Percentiles rank a stretch among this genome's conserved stretches.
These are phyloP conservation scores for Paracorniculantispora psalliotae DNA, from an alignment of 2,329 filamentous ascomycete species.

Conservation along the genomic window DNA sequence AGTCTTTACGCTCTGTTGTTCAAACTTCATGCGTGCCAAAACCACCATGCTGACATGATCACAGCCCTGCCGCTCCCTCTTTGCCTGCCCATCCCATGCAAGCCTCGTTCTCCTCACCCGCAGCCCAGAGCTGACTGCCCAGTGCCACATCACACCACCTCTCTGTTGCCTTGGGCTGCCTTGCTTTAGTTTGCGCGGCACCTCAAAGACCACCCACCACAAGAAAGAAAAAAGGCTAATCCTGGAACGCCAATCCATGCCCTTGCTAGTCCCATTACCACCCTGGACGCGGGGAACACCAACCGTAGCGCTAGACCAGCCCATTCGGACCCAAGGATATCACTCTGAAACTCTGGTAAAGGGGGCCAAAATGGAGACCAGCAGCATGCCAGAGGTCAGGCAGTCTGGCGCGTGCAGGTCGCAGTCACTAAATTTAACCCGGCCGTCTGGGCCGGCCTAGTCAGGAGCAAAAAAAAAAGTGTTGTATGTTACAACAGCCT, in stretches of 20 bases:
- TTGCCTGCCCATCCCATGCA: neutral
- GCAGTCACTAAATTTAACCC: neutral
- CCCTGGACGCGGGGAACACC: conserved; percentile 8
- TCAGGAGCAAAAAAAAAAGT: neutral
- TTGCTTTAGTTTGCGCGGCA: too few relatives aligned
- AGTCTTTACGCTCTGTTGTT: too few relatives aligned
- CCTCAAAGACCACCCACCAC: neutral
- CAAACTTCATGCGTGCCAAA: neutral
- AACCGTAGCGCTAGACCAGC: conserved; percentile 8
- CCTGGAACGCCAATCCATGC: neutral
- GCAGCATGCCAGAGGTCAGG: neutral
- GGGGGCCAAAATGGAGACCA: neutral
- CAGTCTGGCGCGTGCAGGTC: neutral
- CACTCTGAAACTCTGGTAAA: neutral
- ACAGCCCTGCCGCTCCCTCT: neutral
- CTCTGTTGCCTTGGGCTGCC: neutral
- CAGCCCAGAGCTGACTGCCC: neutral
- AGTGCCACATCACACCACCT: neutral
- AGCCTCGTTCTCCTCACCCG: neutral
- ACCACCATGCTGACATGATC: neutral
- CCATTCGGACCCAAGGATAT: neutral
- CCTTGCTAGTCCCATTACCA: neutral
- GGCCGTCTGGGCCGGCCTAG: neutral
- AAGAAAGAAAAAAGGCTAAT: neutral
- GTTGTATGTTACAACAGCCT: neutral